Evolutionary conservation across 805 yeast genomes (phyloP).

Genomic region (Wickerhamiella galacta): DNA sequence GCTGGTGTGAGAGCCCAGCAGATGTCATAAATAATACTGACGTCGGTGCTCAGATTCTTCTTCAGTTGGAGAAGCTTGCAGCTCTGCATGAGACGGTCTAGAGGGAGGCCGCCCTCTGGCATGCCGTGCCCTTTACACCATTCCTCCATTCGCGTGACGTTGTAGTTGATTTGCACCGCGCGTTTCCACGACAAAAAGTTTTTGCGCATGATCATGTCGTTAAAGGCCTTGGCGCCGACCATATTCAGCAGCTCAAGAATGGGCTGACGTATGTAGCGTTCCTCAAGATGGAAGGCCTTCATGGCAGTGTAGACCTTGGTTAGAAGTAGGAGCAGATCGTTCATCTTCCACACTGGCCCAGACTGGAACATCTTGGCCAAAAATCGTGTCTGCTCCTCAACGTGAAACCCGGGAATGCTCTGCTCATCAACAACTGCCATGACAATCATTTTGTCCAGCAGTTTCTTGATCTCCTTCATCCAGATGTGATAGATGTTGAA

Average conservation of each 20-base stretch:
- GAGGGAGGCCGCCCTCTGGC: slow-evolving; percentile 68
- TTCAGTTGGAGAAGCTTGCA: slow-evolving; percentile 84
- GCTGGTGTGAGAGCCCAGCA: slow-evolving; percentile 87
- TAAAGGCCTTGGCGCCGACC: slow-evolving; percentile 87
- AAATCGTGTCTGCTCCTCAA: slow-evolving; percentile 68
- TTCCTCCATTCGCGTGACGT: slow-evolving; percentile 90
- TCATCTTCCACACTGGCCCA: slow-evolving; percentile 67
- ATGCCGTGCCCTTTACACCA: slow-evolving; percentile 95
- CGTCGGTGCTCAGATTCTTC: slow-evolving; percentile 77
- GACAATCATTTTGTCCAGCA: slow-evolving; percentile 75
- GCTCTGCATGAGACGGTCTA: slow-evolving; percentile 79
- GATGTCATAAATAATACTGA: slow-evolving; percentile 81
- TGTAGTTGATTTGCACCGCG: slow-evolving; percentile 89
- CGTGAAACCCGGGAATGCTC: slow-evolving; percentile 88
- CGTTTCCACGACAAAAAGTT: slow-evolving; percentile 94
- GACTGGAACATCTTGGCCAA: slow-evolving; percentile 66
- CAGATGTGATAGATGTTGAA: slow-evolving; percentile 91
- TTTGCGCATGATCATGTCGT: slow-evolving; percentile 87
- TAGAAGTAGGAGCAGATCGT: slow-evolving; percentile 76
- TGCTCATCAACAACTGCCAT: slow-evolving; percentile 93
- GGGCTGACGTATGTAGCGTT: slow-evolving; percentile 68
- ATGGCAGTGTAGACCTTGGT: slow-evolving; percentile 85
- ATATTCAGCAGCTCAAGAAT: slow-evolving; percentile 66
- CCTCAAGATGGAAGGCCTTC: slow-evolving; percentile 78
- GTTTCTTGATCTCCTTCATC: slow-evolving; percentile 90